phyloP scores from a whole-genome alignment of 2,329 filamentous ascomycete genomes.

The Ophiognomonia clavigignenti-juglandacearum region DNA sequence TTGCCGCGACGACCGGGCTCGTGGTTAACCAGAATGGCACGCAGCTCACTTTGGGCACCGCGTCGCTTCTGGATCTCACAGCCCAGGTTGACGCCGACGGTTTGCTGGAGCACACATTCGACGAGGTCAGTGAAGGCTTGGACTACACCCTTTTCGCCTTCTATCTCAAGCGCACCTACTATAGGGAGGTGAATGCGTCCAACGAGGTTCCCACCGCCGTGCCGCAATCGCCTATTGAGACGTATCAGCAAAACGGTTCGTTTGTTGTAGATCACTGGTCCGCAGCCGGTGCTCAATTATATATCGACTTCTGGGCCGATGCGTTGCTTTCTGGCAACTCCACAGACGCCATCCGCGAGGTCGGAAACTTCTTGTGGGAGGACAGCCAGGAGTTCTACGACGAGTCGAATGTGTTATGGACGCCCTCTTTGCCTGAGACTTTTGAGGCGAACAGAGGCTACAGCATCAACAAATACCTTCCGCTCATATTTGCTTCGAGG shows the following conservation, averaged over 20 bases:
- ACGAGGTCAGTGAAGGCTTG: background rate
- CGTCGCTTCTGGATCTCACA: conserved; percentile 10
- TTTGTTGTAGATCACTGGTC: conserved; percentile 30
- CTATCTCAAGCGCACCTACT: conserved; percentile 5
- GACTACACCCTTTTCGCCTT: conserved; percentile 10
- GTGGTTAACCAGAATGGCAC: conserved; percentile 8
- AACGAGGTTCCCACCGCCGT: background rate
- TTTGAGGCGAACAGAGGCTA: conserved; percentile 31
- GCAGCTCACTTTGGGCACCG: conserved; percentile 9
- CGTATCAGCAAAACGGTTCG: conserved; percentile 18
- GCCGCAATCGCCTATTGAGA: conserved; percentile 3
- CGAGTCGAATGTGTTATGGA: conserved; percentile 30
- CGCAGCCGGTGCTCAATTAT: conserved; percentile 27
- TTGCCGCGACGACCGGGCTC: conserved; percentile 9
- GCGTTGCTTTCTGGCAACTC: conserved; percentile 28
- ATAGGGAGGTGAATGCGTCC: conserved; percentile 2
- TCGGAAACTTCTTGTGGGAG: conserved; percentile 32
- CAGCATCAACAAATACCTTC: conserved; percentile 25
- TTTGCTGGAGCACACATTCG: background rate
- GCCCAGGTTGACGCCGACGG: conserved; percentile 4
- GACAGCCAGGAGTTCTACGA: conserved; percentile 28
- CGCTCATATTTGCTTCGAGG: conserved; percentile 27
- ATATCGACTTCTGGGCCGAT: conserved; percentile 33
- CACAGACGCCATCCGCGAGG: conserved; percentile 24
- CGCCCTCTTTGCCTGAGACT: conserved; percentile 21